A percentile compares a stretch with the other conserved stretches of the same genome.
Evolutionary conservation across 2,329 filamentous ascomycete species (phyloP).

Genomic region (Trichoderma sp.): DNA sequence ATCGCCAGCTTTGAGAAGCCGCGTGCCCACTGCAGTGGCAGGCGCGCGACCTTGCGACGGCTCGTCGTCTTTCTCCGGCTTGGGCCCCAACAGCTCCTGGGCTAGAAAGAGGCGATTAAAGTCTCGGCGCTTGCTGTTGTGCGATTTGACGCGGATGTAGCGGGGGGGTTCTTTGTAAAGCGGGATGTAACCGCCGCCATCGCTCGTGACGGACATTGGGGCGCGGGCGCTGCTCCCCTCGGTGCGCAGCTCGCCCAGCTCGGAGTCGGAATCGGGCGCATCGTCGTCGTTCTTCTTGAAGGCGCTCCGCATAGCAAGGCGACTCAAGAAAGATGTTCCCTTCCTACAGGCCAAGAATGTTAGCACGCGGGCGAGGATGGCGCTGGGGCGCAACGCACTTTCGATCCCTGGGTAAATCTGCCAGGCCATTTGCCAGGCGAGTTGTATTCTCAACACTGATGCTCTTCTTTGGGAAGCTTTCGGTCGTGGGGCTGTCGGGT

Average conservation of each 20-base stretch:
- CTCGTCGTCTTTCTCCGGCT: constrained; percentile 33
- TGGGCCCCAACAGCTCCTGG: constrained; percentile 74
- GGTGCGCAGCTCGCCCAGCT: constrained; percentile 63
- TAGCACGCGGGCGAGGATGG: constrained; percentile 6
- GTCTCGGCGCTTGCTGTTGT: constrained; percentile 75
- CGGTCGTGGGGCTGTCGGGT: constrained; percentile 50
- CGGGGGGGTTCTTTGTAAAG: constrained; percentile 83
- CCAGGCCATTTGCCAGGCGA: constrained; percentile 38
- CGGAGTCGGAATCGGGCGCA: constrained; percentile 63
- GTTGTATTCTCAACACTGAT: constrained; percentile 41
- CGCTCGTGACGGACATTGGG: constrained; percentile 72
- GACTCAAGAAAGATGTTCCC: constrained; percentile 84
- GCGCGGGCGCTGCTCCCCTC: constrained; percentile 81
- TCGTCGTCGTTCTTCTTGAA: constrained; percentile 69
- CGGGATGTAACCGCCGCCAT: constrained; percentile 71
- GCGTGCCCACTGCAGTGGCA: constrained; percentile 40
- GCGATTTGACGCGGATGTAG: constrained; percentile 80
- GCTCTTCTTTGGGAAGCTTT: constrained; percentile 39
- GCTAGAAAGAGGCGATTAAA: constrained; percentile 89
- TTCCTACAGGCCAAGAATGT: constrained; percentile 54
- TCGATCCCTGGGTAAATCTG: constrained; percentile 57
- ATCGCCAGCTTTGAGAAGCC: constrained; percentile 47
- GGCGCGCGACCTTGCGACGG: constrained; percentile 29
- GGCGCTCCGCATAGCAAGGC: constrained; percentile 65
- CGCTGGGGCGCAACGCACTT: constrained; percentile 45